Base-by-base conservation (phyloP, 768 basidiomycete species). In the Stropharia rugosoannulata region DNA sequence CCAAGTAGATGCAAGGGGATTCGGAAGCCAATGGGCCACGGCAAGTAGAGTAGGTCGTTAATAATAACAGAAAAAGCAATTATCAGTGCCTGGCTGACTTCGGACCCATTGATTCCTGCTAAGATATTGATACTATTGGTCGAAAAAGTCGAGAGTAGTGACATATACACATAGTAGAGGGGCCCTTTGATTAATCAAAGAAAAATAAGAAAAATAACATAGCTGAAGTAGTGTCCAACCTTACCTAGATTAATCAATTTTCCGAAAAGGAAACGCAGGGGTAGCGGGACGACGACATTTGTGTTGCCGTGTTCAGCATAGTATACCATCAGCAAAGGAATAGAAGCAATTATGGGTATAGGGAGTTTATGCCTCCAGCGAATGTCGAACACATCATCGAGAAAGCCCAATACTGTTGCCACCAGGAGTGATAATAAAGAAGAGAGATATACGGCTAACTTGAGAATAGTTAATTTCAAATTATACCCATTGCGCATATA, bases 91-190 rank as follows among this genome's bases (percentile, higher is more conserved):
- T 99, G 97, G 58, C 86, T 83, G 59, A 91, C 93, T 78, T 99
- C 97, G 4, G 96, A 87, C 10, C 96, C 97, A 68, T 99, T 98
- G 61, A 98, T 90, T 8, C 96, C 97, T 10, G 97, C 97, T 15
- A 98, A 86, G 62, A 99, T 98, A 71, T 99, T 99, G 79, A 98
- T 97, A 69, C 90, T 90, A 73, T 99, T 99, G 15, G 96, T 98
- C 52, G 92, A 85, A 70, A 98, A 99, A 0, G 95, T 98, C 32
- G 95, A 98, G 15, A 99, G 77, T 29, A 98, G 73, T 4, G 93
- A 85, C 92, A 99, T 98, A 75, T 98, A 99, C 51, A 95, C 56
- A 70, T 98, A 99, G 71, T 98, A 98, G 4, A 98, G 72, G 0
- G 93, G 93, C 2, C 96, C 96, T 98, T 41, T 38, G 38, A 10